A percentile compares a stretch with the other conserved stretches of the same genome.
phyloP scores from a whole-genome alignment of 1,139 yeast species.

The Kluyveromyces sp. region DNA sequence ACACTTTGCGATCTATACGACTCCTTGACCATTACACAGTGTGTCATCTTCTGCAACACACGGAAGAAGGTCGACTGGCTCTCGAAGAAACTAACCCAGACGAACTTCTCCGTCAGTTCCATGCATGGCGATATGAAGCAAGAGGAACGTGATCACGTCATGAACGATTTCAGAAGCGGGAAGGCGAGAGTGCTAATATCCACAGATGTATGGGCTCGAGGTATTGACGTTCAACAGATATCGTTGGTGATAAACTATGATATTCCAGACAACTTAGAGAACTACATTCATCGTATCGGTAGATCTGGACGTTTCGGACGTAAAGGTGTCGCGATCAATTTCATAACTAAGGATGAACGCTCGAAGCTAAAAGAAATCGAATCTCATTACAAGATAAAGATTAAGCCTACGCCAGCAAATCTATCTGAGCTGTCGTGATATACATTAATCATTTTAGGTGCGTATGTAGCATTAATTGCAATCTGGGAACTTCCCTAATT shows the following conservation, averaged over 20 bases:
- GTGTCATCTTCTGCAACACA: conserved; percentile 93
- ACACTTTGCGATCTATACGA: conserved; percentile 90
- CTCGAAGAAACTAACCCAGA: conserved; percentile 63
- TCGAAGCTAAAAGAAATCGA: conserved; percentile 62
- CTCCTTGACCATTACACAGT: conserved; percentile 90
- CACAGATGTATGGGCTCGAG: conserved; percentile 97
- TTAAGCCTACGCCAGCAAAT: conserved; percentile 84
- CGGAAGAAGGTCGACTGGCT: conserved; percentile 90
- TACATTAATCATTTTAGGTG: too few relatives aligned
- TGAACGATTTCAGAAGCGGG: conserved; percentile 79
- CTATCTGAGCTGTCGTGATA: conserved; percentile 39
- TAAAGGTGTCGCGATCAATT: conserved; percentile 90
- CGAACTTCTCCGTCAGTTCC: conserved; percentile 82
- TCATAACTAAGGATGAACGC: conserved; percentile 66
- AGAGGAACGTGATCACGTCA: conserved; percentile 79
- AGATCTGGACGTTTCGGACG: conserved; percentile 94
- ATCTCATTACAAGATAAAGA: conserved; percentile 65
- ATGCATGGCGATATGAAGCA: conserved; percentile 99
- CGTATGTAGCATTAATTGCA: too few relatives aligned
- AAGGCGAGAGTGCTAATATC: conserved; percentile 80
- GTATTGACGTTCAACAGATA: conserved; percentile 97
- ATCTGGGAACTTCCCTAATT: too few relatives aligned
- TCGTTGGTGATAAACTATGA: conserved; percentile 91
- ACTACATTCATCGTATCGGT: conserved; percentile 90
- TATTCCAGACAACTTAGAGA: conserved; percentile 76